phyloP scores from a whole-genome alignment of 306 rosid species.

The Biancaea sappan region DNA sequence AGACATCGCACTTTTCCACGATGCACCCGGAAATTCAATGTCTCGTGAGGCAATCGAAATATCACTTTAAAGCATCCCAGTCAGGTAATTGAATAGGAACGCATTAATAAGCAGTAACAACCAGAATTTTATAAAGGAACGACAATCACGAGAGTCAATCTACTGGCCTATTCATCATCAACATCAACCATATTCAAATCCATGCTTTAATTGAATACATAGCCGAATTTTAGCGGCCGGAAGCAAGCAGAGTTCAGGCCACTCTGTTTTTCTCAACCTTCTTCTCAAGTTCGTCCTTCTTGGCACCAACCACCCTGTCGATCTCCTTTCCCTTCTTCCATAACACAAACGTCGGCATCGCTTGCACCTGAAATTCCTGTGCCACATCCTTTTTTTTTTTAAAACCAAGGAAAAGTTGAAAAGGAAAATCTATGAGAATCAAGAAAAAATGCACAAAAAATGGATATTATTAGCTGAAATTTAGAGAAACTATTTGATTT shows the following conservation, averaged over 20 bases:
- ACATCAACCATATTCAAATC: background rate
- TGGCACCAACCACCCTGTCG: conserved; percentile 70
- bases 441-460: background rate
- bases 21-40: background rate
- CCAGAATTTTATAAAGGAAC: conserved; percentile 1
- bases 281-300: conserved; percentile 77
- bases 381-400: conserved; percentile 64
- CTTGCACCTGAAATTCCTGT: conserved; percentile 62
- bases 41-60: background rate
- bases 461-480: background rate
- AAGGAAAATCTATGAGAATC: background rate
- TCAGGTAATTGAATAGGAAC: background rate
- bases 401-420: background rate
- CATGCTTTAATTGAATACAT: conserved; percentile 11
- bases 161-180: background rate
- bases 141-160: background rate
- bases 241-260: background rate
- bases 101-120: background rate
- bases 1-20: background rate
- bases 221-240: background rate
- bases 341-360: conserved; percentile 89
- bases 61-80: background rate
- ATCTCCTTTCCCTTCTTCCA: conserved; percentile 69
- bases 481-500: background rate
- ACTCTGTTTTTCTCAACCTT: conserved; percentile 50